Evolutionary conservation across 2,329 filamentous ascomycete genomes (phyloP), one percentile per base, ranked within the genome.

Genomic region (Apiospora hydei): DNA sequence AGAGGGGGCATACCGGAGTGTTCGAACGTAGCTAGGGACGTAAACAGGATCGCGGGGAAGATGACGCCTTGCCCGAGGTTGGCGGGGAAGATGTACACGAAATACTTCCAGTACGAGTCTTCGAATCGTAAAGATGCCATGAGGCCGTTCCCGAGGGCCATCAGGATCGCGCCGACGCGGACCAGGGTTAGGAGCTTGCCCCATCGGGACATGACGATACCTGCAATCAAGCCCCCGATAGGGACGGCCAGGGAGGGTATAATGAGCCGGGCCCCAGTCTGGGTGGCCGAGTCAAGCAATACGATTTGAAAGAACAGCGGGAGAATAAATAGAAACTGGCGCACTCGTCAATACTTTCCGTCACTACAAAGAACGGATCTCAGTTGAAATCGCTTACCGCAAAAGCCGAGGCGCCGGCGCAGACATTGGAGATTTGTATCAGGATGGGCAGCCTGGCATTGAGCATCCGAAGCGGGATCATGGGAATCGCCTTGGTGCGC

Each of bases 231-330:
- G 8, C 88, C 89, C 0, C 89, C 88, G 69, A 88, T 78, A 1
- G 89, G 89, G 0, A 87, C 87, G 0, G 88, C 89, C 13, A 93
- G 77, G 0, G 90, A 91, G 1, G 91, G 89, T 1, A 91, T 87
- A 0, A 90, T 87, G 8, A 94, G 87, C 1, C 91, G 87, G 7
- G 90, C 86, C 0, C 92, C 91, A 0, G 92, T 91, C 18, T 85
- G 85, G 0, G 91, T 90, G 0, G 92, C 88, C 0, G 89, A 89
- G 72, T 93, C 90, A 2, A 89, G 81, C 3, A 92, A 85, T 8
- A 93, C 89, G 0, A 89, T 89, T 75, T 93, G 91, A 78, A 93
- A 94, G 82, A 92, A 93, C 6, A 94, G 82, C 0, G 92, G 92
- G 0, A 92, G 86, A 77, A 92, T 91, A 82, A 94, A 93, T 21